Base-by-base conservation (phyloP, 805 yeast species). In the Wickerhamiella vanderwaltii region DNA sequence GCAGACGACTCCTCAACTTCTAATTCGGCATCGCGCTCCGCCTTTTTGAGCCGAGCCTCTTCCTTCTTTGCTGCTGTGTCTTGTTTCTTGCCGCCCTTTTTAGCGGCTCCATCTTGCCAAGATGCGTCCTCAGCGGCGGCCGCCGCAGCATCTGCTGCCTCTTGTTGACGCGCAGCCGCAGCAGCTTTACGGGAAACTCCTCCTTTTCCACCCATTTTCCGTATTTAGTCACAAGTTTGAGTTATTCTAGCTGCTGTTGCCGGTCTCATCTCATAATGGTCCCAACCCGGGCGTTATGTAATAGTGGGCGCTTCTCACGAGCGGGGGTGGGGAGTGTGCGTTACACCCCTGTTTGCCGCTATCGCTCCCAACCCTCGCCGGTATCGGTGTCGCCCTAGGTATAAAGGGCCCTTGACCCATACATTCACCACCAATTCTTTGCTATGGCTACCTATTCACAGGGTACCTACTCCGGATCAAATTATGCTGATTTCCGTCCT, bases 61-160 rank as follows among this genome's bases (percentile, higher is more conserved):
- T 78, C 85, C 54, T 70, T 75, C 62, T 80, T 82, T 7, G 45
- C 75, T 39, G 70, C 74, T 12, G 72, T 78, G 17, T 72, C 81
- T 41, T 72, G 78, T 59, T 77, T 77, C 69, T 82, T 83, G 64
- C 74, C 72, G 58, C 69, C 72, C 26, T 71, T 72, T 55, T 74
- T 75, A 65, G 81, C 81, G 19, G 83, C 52, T 24, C 91, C 93
- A 17, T 76, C 67, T 3, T 70, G 73, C 91, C 91, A 81, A 48
- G 71, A 67, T 12, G 68, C 67, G 22, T 72, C 77, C 51, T 81
- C 87, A 1, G 61, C 71, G 1, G 69, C 71, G 31, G 66, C 78
- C 5, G 54, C 57, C 19, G 61, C 63, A 4, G 65, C 66, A 2
- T 60, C 66, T n/a, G 66, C 72, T 9, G 65, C 80, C 29, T 66